phyloP scores from a whole-genome alignment of 805 yeast species.

The Zygosaccharomyces gambellarensis region DNA sequence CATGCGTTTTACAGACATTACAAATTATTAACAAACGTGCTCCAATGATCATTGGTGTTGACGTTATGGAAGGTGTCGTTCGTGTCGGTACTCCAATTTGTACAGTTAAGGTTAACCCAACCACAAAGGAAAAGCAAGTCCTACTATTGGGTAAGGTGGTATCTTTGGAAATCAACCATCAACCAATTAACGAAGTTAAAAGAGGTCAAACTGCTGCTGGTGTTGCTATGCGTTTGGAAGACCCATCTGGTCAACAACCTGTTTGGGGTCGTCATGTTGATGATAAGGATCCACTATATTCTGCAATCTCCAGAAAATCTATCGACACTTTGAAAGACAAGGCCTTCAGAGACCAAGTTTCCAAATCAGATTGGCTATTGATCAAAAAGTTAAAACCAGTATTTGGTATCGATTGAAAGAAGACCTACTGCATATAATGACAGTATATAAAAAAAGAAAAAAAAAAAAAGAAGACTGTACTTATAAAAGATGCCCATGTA shows the following conservation, averaged over 20 bases:
- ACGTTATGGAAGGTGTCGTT: slow-evolving; percentile 85
- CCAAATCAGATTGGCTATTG: slow-evolving; percentile 93
- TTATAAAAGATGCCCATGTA: background rate
- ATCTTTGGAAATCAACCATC: slow-evolving; percentile 95
- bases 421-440: background rate
- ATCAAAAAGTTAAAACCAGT: slow-evolving; percentile 82
- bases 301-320: slow-evolving; percentile 83
- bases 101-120: slow-evolving; percentile 85
- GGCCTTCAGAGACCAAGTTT: slow-evolving; percentile 90
- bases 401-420: slow-evolving; percentile 62
- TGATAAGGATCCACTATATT: slow-evolving; percentile 84
- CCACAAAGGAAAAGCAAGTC: slow-evolving; percentile 65
- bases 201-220: slow-evolving; percentile 97
- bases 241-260: slow-evolving; percentile 89
- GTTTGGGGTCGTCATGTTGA: slow-evolving; percentile 99
- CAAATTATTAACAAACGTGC: slow-evolving; percentile 97
- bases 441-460: background rate
- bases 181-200: slow-evolving; percentile 69
- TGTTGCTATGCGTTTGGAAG: slow-evolving; percentile 96
- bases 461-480: background rate
- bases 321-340: slow-evolving; percentile 98
- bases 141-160: slow-evolving; percentile 78
- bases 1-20: slow-evolving; percentile 88
- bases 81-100: slow-evolving; percentile 93
- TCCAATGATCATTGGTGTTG: slow-evolving; percentile 99